phyloP scores from a whole-genome alignment of 2,329 filamentous ascomycete genomes.

The Aspergillus amoenus region DNA sequence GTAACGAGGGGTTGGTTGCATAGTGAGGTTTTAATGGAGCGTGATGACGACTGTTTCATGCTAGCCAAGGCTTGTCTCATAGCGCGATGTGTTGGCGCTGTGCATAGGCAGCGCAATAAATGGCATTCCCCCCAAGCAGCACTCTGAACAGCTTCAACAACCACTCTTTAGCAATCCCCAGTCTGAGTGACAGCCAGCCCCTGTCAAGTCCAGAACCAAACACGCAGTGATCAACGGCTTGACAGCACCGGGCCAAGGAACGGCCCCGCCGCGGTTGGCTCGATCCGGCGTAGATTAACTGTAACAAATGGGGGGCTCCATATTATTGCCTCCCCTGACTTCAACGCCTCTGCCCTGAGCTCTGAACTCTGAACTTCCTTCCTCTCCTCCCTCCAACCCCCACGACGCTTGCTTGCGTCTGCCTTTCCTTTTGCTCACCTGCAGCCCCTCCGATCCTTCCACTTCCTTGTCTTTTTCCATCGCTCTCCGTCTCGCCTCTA shows the following conservation, averaged over 20 bases:
- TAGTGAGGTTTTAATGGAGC: background rate
- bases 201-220: background rate
- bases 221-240: background rate
- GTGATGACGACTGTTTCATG: background rate
- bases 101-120: background rate
- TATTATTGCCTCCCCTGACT: background rate
- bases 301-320: background rate
- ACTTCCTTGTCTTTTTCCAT: background rate
- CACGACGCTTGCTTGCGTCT: constrained; percentile 4
- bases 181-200: background rate
- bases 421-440: background rate
- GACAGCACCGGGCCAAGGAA: background rate
- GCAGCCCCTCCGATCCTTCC: background rate
- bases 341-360: background rate
- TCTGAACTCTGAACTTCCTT: background rate
- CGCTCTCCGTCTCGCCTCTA: constrained; percentile 1
- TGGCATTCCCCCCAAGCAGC: background rate
- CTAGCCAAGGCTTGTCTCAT: constrained; percentile 5
- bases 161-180: background rate
- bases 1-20: background rate
- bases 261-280: background rate
- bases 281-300: background rate
- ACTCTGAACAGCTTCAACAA: background rate
- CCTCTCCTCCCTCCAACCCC: background rate
- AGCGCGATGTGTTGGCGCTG: constrained; percentile 7